Base-by-base conservation (phyloP, 768 basidiomycete genomes). In the Royoungia palumana region DNA sequence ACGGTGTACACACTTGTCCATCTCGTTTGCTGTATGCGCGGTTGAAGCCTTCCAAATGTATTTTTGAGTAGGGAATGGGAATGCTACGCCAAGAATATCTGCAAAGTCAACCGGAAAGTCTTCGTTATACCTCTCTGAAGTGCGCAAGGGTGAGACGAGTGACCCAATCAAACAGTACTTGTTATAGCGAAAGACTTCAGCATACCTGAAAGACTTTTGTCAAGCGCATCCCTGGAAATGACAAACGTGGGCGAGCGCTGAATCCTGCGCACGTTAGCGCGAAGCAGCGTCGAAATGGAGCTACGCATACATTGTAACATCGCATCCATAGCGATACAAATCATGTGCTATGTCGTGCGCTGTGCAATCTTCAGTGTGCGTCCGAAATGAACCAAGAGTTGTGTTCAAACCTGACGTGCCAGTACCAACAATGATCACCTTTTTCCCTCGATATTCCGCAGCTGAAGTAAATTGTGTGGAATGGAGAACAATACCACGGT, bases 341-440 rank as follows among this genome's bases (percentile, higher is more conserved):
- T 72, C 71, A 22, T 64, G 67, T 1, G 69, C 66, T 30, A 76
- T 72, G 38, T 75, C 73, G 41, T 72, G 72, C 7, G 53, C 70
- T 66, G 38, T 36, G n/a, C 30, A 41, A 41, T 14, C 9, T 2
- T 51, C 30, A 55, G 20, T 28, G 8, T 20, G n/a, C 10, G 6
- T 16, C 10, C 16, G 21, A 24, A 47, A 25, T 25, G 17, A 58
- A 32, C 57, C 22, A 35, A 45, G 22, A 39, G 14, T 11, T 13
- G 32, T 36, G 27, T 10, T 32, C 44, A 22, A 44, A 78, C 78
- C 79, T 36, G 83, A 83, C 38, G 77, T 84, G 41, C 79, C 76
- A 14, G 84, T 77, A 6, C 85, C 84, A 10, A 88, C 69, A 6
- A 87, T 71, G 6, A 86, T 71, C 5, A 75, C 83, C 55, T 80